phyloP scores from a whole-genome alignment of 192 early-diverging fungal species.

The Coemansia sp. region DNA sequence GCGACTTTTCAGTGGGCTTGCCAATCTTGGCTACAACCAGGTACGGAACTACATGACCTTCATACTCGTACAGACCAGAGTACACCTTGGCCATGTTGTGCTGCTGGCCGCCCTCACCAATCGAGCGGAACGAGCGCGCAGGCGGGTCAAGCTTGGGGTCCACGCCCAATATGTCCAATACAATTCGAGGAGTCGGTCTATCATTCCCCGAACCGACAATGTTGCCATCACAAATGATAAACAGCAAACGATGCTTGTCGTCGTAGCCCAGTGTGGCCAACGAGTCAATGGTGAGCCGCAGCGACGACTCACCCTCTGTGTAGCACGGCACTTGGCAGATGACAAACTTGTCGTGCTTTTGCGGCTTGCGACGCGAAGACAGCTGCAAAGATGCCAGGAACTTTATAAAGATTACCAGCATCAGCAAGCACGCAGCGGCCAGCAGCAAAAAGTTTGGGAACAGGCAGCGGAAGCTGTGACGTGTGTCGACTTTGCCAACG shows the following conservation, averaged over 20 bases:
- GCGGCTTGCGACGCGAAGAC: constrained; percentile 66
- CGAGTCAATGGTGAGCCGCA: constrained; percentile 82
- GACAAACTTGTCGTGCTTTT: constrained; percentile 93
- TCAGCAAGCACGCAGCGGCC: constrained; percentile 72
- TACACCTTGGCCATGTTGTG: constrained; percentile 96
- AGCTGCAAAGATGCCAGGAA: constrained; percentile 81
- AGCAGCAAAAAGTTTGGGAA: constrained; percentile 86
- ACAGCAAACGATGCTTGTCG: constrained; percentile 84
- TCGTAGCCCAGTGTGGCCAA: constrained; percentile 76
- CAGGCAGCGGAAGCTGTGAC: constrained; percentile 72
- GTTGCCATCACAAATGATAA: constrained; percentile 86
- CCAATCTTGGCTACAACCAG: constrained; percentile 94
- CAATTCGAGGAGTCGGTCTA: constrained; percentile 86
- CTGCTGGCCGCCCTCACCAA: constrained; percentile 88
- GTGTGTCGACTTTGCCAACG: constrained; percentile 76
- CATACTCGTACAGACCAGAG: constrained; percentile 88
- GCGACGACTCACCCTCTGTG: constrained; percentile 84
- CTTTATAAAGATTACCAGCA: constrained; percentile 77
- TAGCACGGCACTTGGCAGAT: constrained; percentile 96
- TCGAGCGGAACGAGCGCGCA: constrained; percentile 75
- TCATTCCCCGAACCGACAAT: constrained; percentile 96
- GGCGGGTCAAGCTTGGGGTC: constrained; percentile 76
- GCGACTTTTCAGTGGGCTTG: constrained; percentile 75
- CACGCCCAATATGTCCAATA: constrained; percentile 84
- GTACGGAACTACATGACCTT: constrained; percentile 88